Evolutionary conservation across 768 basidiomycete species (phyloP), one percentile per base, ranked within the genome.

Genomic region (Russula griseocarnosa): DNA sequence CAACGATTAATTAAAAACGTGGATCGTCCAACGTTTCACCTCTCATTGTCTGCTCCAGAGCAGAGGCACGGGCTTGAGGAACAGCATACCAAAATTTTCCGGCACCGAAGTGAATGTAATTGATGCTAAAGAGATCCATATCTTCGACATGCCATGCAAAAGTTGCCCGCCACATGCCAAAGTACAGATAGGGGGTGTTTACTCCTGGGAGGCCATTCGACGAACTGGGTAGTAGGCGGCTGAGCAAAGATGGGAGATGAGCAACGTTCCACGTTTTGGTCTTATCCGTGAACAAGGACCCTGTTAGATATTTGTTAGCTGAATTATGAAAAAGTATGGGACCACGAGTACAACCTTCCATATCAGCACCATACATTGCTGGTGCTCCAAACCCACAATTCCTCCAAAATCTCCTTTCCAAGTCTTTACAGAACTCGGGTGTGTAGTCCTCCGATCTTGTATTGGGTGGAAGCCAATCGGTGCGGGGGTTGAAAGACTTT

Each of bases 121-220:
- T 99, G 77, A 99, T 98, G 61, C 93, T 95, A 76, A 96, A 98
- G 1, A 99, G 81, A 72, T 99, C 97, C 92, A 98, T 97, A 74
- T 99, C 97, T 75, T 99, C 97, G 54, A 99, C 97, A 70, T 99
- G 97, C 96, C 97, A 99, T 0, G 94, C 92, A 75, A 98, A 98
- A 0, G 94, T 94, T 26, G 96, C 96, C 56, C 94, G 82, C 97
- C 97, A 99, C 95, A 98, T 98, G 67, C 97, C 97, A 73, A 95
- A 98, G 75, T 98, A 98, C 2, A 98, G 83, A 73, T 98, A 98
- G 0, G 96, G 96, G 3, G 94, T 88, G 71, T 98, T 98, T 54
- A 99, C 97, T 10, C 97, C 97, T 0, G 96, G 95, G 30, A 99
- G 78, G 46, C 87, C 83, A 58, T 87, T 83, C 44, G 79, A 76